Evolutionary conservation across 192 early-diverging fungal genomes (phyloP), one percentile per base, ranked within the genome.

Genomic region (Chytriomyces confervae): DNA sequence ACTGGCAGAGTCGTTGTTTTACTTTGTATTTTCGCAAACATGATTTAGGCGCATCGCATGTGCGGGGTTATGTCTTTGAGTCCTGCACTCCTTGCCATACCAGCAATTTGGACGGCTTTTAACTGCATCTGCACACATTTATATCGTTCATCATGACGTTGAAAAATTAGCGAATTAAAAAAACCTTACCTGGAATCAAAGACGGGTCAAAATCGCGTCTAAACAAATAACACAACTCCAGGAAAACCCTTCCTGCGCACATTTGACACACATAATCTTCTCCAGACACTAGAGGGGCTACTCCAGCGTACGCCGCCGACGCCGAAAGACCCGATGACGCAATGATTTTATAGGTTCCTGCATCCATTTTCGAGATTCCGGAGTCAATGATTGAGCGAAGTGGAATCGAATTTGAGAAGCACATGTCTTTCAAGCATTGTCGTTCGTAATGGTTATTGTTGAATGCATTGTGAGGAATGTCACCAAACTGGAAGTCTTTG

Each of bases 11-110:
- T 36, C 36, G 36, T 1, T 36, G 36, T 36, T 36, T 57, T 57
- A 20, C 53, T 63, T 75, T 13, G 63, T 64, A 29, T 50, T 50
- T 23, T 78, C 71, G 61, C 80, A 82, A 44, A 82, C 66, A 43
- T 83, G 81, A 60, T 83, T 81, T 60, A 83, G 60, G 9, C 70
- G 49, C n/a, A n/a, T 62, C 9, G 81, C 81, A 67, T 83, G 81
- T 10, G 24, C 0, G 1, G 47, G 1, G 50, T 76, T 81, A 68
- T 83, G 81, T 8, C 43, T 9, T 60, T 82, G 81, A 24, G 81
- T 83, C 10, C 81, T 61, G 53, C 81, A 83, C 2, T 76, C 72
- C 16, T 76, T 60, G 8, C 81, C 81, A 47, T 81, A 83, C 81
- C 81, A 83, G 75, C 81, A 83, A 45, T 83, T 50, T 50, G 24